Conservation (phyloP, 441 rosid genomes). For the Populus hybrid region DNA sequence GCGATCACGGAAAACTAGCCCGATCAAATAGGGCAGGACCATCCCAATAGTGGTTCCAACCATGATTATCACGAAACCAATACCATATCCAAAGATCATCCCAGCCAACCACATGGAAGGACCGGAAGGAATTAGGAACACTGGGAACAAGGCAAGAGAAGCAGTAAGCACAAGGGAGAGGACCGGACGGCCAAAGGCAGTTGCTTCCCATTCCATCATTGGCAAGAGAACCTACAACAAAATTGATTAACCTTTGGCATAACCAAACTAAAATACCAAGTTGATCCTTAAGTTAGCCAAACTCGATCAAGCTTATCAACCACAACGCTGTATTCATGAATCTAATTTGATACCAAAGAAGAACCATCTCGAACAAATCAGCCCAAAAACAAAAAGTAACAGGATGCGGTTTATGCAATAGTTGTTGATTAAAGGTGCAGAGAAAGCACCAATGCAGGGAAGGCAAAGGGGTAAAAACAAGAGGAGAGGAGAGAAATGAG, state of each 20-base stretch:
- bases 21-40: slow-evolving; percentile 81
- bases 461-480: background rate
- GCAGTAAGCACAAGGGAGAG: slow-evolving; percentile 78
- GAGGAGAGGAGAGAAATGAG: background rate
- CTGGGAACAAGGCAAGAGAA: slow-evolving; percentile 92
- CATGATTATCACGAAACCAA: slow-evolving; percentile 91
- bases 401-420: background rate
- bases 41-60: slow-evolving; percentile 93
- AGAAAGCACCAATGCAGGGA: background rate
- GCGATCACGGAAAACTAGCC: slow-evolving; percentile 75
- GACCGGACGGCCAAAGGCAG: slow-evolving; percentile 93
- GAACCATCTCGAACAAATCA: background rate
- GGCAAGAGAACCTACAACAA: slow-evolving; percentile 71
- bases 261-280: background rate
- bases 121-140: slow-evolving; percentile 90
- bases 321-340: background rate
- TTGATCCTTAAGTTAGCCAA: background rate
- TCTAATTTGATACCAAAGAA: background rate
- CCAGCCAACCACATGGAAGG: slow-evolving; percentile 99
- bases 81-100: slow-evolving; percentile 93
- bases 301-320: background rate
- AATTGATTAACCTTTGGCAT: slow-evolving; percentile 9
- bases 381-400: background rate
- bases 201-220: slow-evolving; percentile 94
- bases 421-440: background rate